phyloP scores from a whole-genome alignment of 2,329 filamentous ascomycete genomes.

The Ambrosiella beaveri region DNA sequence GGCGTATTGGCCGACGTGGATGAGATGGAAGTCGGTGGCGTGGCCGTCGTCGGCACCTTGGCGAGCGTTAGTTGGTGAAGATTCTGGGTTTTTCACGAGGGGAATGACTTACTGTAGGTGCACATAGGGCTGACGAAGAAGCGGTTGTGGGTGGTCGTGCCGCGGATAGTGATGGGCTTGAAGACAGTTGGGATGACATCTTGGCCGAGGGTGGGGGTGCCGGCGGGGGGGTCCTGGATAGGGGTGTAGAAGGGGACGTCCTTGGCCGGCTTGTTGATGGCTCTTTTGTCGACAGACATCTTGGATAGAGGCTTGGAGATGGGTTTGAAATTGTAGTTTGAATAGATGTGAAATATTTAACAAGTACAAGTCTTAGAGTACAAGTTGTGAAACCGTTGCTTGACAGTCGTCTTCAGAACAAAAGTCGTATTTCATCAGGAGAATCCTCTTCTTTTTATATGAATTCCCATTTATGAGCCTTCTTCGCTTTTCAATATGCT shows the following conservation, averaged over 20 bases:
- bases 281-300: not conserved
- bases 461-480: too few species aligned
- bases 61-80: constrained; percentile 17
- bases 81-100: not conserved
- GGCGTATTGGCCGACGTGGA: constrained; percentile 65
- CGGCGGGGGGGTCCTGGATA: constrained; percentile 33
- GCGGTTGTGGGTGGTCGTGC: constrained; percentile 36
- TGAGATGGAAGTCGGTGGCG: constrained; percentile 63
- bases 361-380: too few species aligned
- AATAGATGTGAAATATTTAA: not conserved
- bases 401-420: too few species aligned
- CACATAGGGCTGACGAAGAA: constrained; percentile 45
- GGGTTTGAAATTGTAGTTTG: not conserved
- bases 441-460: too few species aligned
- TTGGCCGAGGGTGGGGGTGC: constrained; percentile 22
- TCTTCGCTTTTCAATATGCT: too few species aligned
- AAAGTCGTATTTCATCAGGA: too few species aligned
- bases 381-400: too few species aligned
- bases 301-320: not conserved
- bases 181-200: constrained; percentile 34
- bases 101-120: constrained; percentile 14
- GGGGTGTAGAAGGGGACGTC: constrained; percentile 37
- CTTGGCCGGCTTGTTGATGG: constrained; percentile 17
- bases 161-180: constrained; percentile 37
- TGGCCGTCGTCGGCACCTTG: constrained; percentile 41